Percentiles rank a stretch among this genome's conserved stretches.
phyloP scores from a whole-genome alignment of 2,329 filamentous ascomycete genomes.

The Arthrobotrys sinensis region DNA sequence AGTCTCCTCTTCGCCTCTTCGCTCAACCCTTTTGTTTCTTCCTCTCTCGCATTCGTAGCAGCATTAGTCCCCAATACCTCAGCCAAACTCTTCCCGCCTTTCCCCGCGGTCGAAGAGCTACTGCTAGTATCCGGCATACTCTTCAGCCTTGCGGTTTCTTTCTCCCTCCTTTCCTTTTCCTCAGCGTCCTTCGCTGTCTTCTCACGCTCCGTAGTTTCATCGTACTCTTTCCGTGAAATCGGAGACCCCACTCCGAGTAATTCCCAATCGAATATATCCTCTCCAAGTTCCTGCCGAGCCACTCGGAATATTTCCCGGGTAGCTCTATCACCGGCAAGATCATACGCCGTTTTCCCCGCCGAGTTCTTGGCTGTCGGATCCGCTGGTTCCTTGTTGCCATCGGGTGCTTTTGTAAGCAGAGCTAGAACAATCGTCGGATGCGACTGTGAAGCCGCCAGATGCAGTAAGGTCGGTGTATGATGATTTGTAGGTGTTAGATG shows the following conservation, averaged over 20 bases:
- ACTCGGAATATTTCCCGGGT: constrained; percentile 94
- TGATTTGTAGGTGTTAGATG: constrained; percentile 73
- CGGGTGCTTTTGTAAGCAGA: constrained; percentile 79
- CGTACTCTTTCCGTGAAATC: constrained; percentile 80
- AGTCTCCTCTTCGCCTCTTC: constrained; percentile 87
- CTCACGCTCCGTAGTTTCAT: constrained; percentile 79
- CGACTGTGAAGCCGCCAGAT: constrained; percentile 87
- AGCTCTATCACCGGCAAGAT: constrained; percentile 85
- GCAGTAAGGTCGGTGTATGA: constrained; percentile 78
- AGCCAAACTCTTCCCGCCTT: constrained; percentile 72
- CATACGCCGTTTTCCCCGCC: constrained; percentile 88
- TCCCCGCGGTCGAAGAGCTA: constrained; percentile 66
- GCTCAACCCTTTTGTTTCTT: constrained; percentile 86
- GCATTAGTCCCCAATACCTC: constrained; percentile 78
- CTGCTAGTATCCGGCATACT: constrained; percentile 63
- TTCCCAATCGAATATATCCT: constrained; percentile 84
- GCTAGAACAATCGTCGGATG: constrained; percentile 82
- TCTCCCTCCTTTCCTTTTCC: constrained; percentile 80
- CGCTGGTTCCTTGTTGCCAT: constrained; percentile 68
- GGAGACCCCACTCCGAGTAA: constrained; percentile 79
- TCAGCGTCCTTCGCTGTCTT: constrained; percentile 77
- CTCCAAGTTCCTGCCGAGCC: constrained; percentile 85
- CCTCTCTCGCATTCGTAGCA: constrained; percentile 75
- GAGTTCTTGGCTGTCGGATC: constrained; percentile 80
- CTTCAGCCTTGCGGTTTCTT: constrained; percentile 76